phyloP scores from a whole-genome alignment of 208 protist genomes.

The Acanthamoeba culbertsoni region DNA sequence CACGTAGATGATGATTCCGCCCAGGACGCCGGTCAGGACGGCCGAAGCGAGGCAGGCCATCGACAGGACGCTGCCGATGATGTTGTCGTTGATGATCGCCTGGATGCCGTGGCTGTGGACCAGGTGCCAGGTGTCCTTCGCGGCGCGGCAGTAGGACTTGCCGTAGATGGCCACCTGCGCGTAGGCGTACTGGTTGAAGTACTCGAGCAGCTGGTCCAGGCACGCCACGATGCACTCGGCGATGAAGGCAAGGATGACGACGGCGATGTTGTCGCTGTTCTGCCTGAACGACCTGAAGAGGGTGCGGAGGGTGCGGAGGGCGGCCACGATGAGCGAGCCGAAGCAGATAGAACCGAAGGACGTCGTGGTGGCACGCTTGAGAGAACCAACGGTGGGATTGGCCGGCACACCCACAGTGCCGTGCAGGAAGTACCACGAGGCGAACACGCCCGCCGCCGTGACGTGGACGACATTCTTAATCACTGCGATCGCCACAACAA shows the following conservation, averaged over 20 bases:
- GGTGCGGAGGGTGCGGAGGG: slow-evolving; percentile 63
- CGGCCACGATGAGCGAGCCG: slow-evolving; percentile 68
- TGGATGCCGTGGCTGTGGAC: slow-evolving; percentile 49
- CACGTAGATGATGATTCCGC: neutral
- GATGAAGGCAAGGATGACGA: slow-evolving; percentile 63
- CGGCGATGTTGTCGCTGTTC: slow-evolving; percentile 42
- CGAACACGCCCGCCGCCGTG: slow-evolving; percentile 59
- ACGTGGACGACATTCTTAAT: slow-evolving; percentile 76
- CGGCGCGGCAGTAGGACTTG: slow-evolving; percentile 58
- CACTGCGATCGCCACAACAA: slow-evolving; percentile 6
- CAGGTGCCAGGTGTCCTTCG: slow-evolving; percentile 58
- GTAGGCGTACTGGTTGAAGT: slow-evolving; percentile 73
- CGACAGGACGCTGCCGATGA: slow-evolving; percentile 24
- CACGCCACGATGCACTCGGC: slow-evolving; percentile 58
- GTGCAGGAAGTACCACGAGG: slow-evolving; percentile 74
- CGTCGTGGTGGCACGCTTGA: slow-evolving; percentile 69
- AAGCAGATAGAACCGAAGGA: slow-evolving; percentile 78
- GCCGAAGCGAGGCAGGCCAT: slow-evolving; percentile 50
- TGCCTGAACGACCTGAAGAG: slow-evolving; percentile 23
- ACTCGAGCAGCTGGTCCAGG: slow-evolving; percentile 52
- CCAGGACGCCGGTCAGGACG: neutral
- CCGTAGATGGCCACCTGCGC: slow-evolving; percentile 71
- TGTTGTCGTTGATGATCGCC: slow-evolving; percentile 62
- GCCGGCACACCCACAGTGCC: slow-evolving; percentile 59
- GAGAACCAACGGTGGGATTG: slow-evolving; percentile 63